Base-by-base conservation (phyloP, 169 alveolate species). In the Babesia divergens region DNA sequence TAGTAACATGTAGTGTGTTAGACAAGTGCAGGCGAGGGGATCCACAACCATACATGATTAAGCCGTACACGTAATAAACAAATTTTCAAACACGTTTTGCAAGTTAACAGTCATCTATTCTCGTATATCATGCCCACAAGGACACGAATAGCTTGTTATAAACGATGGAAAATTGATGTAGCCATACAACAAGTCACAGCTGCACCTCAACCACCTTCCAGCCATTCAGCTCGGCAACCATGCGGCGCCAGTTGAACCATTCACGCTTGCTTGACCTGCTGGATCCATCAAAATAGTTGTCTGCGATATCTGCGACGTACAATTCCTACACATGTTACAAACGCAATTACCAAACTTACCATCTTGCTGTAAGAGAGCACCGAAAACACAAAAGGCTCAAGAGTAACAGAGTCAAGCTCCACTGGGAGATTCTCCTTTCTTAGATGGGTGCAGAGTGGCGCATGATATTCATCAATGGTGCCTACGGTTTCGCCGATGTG, bases 381-480 rank as follows among this genome's bases (percentile, higher is more conserved):
- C 13, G 65, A 34, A 34, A 28, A 62, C 29, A 62, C 72, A 62
- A 62, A 62, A 14, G 72, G 72, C 32, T 62, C 72, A 32, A 62
- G 44, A 3, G 60, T 22, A 22, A 62, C 26, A 32, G 18, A 62
- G 72, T 62, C 59, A 24, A 62, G 20, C 22, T 62, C 72, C 26
- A 47, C 72, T 4, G 43, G 52, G 24, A 47, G 59, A 2, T 62
- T 8, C 50, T 62, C 60, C 34, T 43, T 52, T 6, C 47, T 5
- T 49, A 62, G 44, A n/a, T 47, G 52, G 49, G 52, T 28, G 20
- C 28, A 62, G 29, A 62, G 4, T 11, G 32, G 14, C 32, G 56
- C 29, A 5, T 43, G 60, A 24, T 56, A 32, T 0, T 62, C 56
- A 6, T 49, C 28, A 26, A 22, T 38, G 28, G 20, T 14, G 5